Percentiles rank a stretch among this genome's conserved stretches.
These are phyloP conservation scores for Plenodomus biglobosus DNA, from an alignment of 2,329 filamentous ascomycete species.

Conservation along the genomic window DNA sequence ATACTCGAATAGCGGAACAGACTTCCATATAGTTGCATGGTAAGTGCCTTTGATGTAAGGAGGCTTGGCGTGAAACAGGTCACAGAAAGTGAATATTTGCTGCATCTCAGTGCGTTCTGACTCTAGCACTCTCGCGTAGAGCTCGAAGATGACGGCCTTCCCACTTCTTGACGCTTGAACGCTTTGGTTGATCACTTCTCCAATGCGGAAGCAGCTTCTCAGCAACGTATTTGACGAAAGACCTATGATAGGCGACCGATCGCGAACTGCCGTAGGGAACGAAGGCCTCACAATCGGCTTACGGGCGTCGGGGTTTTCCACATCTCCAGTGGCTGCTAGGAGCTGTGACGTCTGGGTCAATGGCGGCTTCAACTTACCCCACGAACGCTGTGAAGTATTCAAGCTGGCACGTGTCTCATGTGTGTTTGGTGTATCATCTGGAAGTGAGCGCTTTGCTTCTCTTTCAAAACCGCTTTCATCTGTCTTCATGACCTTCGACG, in stretches of 20 bases:
- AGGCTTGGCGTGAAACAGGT: slow-evolving; percentile 61
- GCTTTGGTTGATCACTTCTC: slow-evolving; percentile 59
- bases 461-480: background rate
- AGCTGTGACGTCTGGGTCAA: slow-evolving; percentile 23
- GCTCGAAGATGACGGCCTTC: slow-evolving; percentile 57
- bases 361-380: slow-evolving; percentile 26
- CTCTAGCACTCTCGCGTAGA: slow-evolving; percentile 63
- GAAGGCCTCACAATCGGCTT: slow-evolving; percentile 54
- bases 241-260: slow-evolving; percentile 58
- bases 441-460: too few relatives aligned
- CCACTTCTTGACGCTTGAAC: slow-evolving; percentile 51
- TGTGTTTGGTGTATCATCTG: background rate
- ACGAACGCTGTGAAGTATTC: slow-evolving; percentile 1
- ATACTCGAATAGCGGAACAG: slow-evolving; percentile 49
- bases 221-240: slow-evolving; percentile 52
- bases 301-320: slow-evolving; percentile 3
- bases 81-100: slow-evolving; percentile 66
- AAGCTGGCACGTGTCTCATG: background rate
- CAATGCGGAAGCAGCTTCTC: slow-evolving; percentile 65
- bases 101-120: slow-evolving; percentile 58
- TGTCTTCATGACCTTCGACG: background rate
- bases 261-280: slow-evolving; percentile 54
- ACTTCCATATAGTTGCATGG: slow-evolving; percentile 49
- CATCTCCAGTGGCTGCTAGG: slow-evolving; percentile 9
- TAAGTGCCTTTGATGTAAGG: slow-evolving; percentile 56